phyloP scores from a whole-genome alignment of 148 eudicot species.

The Chenopodium formosanum region DNA sequence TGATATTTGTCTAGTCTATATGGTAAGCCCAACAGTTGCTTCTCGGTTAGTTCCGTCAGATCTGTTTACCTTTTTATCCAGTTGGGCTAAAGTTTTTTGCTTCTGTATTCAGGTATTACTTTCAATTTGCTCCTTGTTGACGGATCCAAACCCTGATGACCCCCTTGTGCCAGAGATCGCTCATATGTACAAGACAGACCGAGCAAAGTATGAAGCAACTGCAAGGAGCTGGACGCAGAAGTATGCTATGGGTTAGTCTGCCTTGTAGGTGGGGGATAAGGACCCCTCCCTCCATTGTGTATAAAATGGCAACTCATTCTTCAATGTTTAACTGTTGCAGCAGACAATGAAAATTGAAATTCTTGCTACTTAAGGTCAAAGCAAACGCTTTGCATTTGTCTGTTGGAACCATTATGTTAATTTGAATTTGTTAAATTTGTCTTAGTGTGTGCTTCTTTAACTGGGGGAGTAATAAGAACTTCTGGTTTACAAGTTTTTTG shows the following conservation, averaged over 20 bases:
- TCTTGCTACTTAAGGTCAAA: constrained; percentile 14
- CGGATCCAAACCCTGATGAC: constrained; percentile 70
- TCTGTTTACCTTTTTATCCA: background rate
- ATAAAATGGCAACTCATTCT: constrained; percentile 34
- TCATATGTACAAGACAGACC: constrained; percentile 67
- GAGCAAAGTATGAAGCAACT: constrained; percentile 60
- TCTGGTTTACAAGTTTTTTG: background rate
- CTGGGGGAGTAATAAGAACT: background rate
- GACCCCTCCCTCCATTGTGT: constrained; percentile 12
- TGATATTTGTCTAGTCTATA: background rate
- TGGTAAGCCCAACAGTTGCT: background rate
- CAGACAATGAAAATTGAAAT: constrained; percentile 18
- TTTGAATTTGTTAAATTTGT: constrained; percentile 20
- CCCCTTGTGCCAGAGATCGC: constrained; percentile 74
- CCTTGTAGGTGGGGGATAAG: background rate
- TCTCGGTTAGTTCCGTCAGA: background rate
- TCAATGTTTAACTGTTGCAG: constrained; percentile 26
- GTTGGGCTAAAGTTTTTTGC: background rate
- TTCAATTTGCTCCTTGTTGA: constrained; percentile 62
- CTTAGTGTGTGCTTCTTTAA: background rate
- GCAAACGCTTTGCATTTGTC: constrained; percentile 22
- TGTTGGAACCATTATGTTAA: constrained; percentile 33
- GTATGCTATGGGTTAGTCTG: constrained; percentile 62
- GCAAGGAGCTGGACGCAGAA: constrained; percentile 81
- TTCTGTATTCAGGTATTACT: constrained; percentile 50